Evolutionary conservation across 805 yeast genomes (phyloP), one percentile per base, ranked within the genome.

Genomic region (Lachancea cidri): DNA sequence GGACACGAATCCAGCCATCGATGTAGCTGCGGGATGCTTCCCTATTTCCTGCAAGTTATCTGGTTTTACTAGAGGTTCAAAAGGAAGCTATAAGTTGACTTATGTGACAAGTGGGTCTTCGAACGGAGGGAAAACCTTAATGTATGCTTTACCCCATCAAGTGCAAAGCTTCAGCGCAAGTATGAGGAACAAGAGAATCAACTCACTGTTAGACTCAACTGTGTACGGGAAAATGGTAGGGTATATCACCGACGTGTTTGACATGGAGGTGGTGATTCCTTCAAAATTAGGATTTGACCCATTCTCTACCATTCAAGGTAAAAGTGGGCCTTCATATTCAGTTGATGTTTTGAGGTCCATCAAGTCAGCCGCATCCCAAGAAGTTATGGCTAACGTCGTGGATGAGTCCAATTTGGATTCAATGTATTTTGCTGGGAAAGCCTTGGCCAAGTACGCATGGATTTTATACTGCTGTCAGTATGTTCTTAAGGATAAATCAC

Each of bases 391-490:
- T 29, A 66, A 67, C 43, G 74, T 75, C 17, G 62, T 62, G 9
- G 71, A 70, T 1, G 70, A 72, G 62, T 70, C 81, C 0, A 67
- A 79, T 44, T 56, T 78, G 38, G 86, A 86, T 47, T 86, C 96
- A 0, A 89, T 89, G 85, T 91, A 91, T 64, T 79, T 86, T 16
- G 75, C 95, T 2, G 98, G 98, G 9, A 91, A 93, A 60, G 72
- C 79, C 19, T 67, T 89, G 37, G 96, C 88, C 50, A 93, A 89
- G 65, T 93, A 85, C 64, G 96, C 98, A 0, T 83, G 84, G 71
- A 74, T 93, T 39, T 70, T 87, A 11, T 83, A 83, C 47, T 86
- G 81, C 8, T 78, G 82, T 29, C 79, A 83, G 41, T 79, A 71
- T 46, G 71, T 91, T 15, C 60, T 91, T 34, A 58, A 75, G 15